Percentiles rank a stretch among this genome's conserved stretches.
These are phyloP conservation scores for Fusarium incarnatum DNA, from an alignment of 2,329 filamentous ascomycete genomes.

Conservation along the genomic window DNA sequence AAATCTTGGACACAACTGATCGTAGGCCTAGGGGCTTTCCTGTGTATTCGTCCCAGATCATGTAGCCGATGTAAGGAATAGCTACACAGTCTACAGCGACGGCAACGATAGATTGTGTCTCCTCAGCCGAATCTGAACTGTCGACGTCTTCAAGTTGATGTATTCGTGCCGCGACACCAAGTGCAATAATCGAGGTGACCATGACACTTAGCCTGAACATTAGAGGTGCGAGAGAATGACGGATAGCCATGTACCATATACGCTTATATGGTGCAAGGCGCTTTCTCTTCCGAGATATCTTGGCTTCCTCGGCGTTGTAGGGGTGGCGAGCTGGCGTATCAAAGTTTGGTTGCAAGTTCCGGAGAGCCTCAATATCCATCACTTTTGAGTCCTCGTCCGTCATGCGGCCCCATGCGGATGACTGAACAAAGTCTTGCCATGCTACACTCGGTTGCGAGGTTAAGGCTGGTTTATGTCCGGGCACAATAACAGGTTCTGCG, in stretches of 20 bases:
- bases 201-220: slow-evolving; percentile 85
- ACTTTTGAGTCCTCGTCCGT: slow-evolving; percentile 61
- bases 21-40: slow-evolving; percentile 92
- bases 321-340: slow-evolving; percentile 53
- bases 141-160: slow-evolving; percentile 67
- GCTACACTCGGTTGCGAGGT: slow-evolving; percentile 55
- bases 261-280: slow-evolving; percentile 61
- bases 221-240: slow-evolving; percentile 86
- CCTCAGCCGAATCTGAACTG: slow-evolving; percentile 62
- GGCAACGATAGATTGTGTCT: slow-evolving; percentile 85
- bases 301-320: slow-evolving; percentile 46
- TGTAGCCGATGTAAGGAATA: slow-evolving; percentile 89
- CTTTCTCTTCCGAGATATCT: slow-evolving; percentile 47
- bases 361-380: slow-evolving; percentile 59
- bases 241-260: slow-evolving; percentile 76
- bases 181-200: slow-evolving; percentile 82
- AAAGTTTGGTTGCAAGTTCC: slow-evolving; percentile 62
- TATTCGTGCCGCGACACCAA: slow-evolving; percentile 82
- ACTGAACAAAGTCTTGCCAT: slow-evolving; percentile 66
- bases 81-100: slow-evolving; percentile 90
- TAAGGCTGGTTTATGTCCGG: slow-evolving; percentile 57
- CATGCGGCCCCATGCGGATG: slow-evolving; percentile 63
- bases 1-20: slow-evolving; percentile 84
- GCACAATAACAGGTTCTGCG: slow-evolving; percentile 69
- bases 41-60: slow-evolving; percentile 96